Evolutionary conservation across 208 protist genomes (phyloP).

Genomic region (Leishmania martiniquensis): DNA sequence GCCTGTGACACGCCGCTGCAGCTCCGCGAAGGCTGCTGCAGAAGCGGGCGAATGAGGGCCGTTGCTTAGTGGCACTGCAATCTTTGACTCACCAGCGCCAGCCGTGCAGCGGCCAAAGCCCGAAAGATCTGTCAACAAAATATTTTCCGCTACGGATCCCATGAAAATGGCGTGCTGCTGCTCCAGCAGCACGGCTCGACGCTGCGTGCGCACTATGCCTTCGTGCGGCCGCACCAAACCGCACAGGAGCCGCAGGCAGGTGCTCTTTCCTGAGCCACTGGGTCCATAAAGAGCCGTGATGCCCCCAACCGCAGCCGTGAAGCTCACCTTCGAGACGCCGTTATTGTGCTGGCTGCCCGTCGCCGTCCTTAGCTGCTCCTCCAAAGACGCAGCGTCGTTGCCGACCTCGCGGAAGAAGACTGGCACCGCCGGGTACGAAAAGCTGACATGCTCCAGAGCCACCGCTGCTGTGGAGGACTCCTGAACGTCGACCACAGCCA

Average conservation of each 20-base stretch:
- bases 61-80: neutral
- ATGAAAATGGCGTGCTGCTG: conserved; percentile 83
- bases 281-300: conserved; percentile 77
- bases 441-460: conserved; percentile 46
- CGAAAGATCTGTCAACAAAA: conserved; percentile 48
- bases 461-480: conserved; percentile 30
- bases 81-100: neutral
- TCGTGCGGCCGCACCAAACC: conserved; percentile 50
- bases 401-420: conserved; percentile 42
- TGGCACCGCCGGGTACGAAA: conserved; percentile 54
- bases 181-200: conserved; percentile 59
- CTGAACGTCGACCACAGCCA: conserved; percentile 12
- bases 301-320: conserved; percentile 30
- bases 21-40: conserved; percentile 1
- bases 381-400: neutral
- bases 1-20: conserved; percentile 29
- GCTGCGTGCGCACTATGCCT: conserved; percentile 57
- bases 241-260: conserved; percentile 63
- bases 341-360: conserved; percentile 15
- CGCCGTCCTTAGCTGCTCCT: neutral
- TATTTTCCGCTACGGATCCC: conserved; percentile 79
- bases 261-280: conserved; percentile 84
- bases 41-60: neutral
- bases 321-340: conserved; percentile 47
- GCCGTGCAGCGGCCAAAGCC: neutral